Evolutionary conservation across 2,329 filamentous ascomycete species (phyloP), one percentile per base, ranked within the genome.

Genomic region (Fusarium agapanthi): DNA sequence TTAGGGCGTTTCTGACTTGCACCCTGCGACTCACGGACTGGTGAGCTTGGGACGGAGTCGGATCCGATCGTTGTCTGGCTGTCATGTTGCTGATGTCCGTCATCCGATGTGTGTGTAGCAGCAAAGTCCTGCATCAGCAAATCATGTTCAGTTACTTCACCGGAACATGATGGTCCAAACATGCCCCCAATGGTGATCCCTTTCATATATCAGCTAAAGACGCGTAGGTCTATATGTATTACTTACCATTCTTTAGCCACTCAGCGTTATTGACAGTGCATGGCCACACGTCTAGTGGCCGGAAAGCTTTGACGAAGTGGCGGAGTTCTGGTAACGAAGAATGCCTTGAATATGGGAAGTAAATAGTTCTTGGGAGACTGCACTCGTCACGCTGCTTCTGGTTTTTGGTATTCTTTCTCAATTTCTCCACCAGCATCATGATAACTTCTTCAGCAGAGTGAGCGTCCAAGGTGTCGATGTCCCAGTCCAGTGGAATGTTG

Each of bases 271-370:
- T 87, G 4, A 92, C 89, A 0, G 94, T 97, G 77, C 95, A 97
- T 0, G 95, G 94, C 84, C 92, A 93, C 5, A 98, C 85, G 75
- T 98, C 94, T 50, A 83, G 89, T 0, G 95, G 95, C 34, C 84
- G 88, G 75, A 98, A 93, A 0, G 86, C 84, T 7, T 84, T 79
- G 2, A 97, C 85, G 2, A 98, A 83, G 59, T 90, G 82, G 71
- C 93, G 92, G 6, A 97, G 87, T 79, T 98, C 95, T 0, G 86
- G 84, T 67, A 96, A 95, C 0, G 94, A 97, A 0, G 95, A 97
- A 80, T 98, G 95, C 2, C 95, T 89, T 1, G 95, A 95, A 78
- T 95, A 98, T 0, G 95, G 93, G 73, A 97, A 98, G 0, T 79
- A 83, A 7, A 91, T 88, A 0, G 77, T 77, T 18, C 75, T 82